A percentile compares a stretch with the other conserved stretches of the same genome.
Evolutionary conservation across 257 asterid species (phyloP).

Genomic region (Orobanche coerulescens): DNA sequence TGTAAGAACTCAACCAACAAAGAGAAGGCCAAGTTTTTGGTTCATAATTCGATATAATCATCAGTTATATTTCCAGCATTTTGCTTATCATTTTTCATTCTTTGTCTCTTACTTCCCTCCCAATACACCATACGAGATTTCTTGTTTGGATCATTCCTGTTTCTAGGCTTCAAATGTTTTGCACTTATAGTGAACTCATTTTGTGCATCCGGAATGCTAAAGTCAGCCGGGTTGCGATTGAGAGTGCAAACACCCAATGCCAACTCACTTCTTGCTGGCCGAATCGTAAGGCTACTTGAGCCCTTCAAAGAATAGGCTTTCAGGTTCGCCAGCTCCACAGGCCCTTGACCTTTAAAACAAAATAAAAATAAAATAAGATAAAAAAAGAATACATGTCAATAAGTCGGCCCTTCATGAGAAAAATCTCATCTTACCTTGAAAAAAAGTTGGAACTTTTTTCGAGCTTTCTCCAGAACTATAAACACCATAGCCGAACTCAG

Average conservation of each 20-base stretch:
- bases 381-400: not conserved
- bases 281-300: slow-evolving; percentile 2
- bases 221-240: slow-evolving; percentile 71
- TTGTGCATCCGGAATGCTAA: slow-evolving; percentile 43
- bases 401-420: not conserved
- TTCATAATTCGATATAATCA: not conserved
- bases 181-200: slow-evolving; percentile 39
- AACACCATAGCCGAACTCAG: slow-evolving; percentile 23
- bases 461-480: slow-evolving; percentile 32
- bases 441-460: slow-evolving; percentile 22
- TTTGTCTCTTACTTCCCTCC: slow-evolving; percentile 31
- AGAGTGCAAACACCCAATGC: slow-evolving; percentile 32
- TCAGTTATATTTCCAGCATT: slow-evolving; percentile 20
- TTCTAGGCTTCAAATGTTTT: slow-evolving; percentile 33
- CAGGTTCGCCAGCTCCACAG: slow-evolving; percentile 19
- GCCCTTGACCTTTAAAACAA: slow-evolving; percentile 25
- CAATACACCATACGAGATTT: slow-evolving; percentile 2
- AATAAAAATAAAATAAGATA: not conserved
- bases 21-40: not conserved
- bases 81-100: slow-evolving; percentile 25
- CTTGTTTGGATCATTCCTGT: slow-evolving; percentile 15
- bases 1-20: not conserved
- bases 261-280: slow-evolving; percentile 3
- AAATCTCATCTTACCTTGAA: slow-evolving; percentile 26
- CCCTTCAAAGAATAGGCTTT: slow-evolving; percentile 19